A percentile compares a stretch with the other conserved stretches of the same genome.
Conservation (phyloP, 2,329 filamentous ascomycete genomes). For the Rhinocladiella similis region DNA sequence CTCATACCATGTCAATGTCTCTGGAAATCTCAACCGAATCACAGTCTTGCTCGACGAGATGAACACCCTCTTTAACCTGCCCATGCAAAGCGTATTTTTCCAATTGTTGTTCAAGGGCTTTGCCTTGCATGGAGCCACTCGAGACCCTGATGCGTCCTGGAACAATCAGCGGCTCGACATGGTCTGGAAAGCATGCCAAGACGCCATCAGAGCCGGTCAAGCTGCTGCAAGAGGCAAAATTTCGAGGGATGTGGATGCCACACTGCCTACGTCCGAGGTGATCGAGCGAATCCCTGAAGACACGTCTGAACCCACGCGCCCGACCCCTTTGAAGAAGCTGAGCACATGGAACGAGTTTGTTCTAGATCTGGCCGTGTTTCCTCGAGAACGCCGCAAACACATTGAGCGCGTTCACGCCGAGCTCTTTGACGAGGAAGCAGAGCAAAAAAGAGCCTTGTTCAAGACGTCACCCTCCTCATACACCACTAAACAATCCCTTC, state of each 20-base stretch:
- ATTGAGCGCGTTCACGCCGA: constrained; percentile 28
- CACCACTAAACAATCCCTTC: not conserved
- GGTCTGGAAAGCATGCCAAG: constrained; percentile 66
- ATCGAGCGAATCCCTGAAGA: constrained; percentile 12
- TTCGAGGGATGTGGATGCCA: not conserved
- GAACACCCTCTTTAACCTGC: constrained; percentile 63
- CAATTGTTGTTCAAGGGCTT: constrained; percentile 83
- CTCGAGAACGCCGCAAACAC: constrained; percentile 27
- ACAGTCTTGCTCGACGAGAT: constrained; percentile 77
- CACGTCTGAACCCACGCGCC: not conserved
- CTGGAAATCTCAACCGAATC: constrained; percentile 72
- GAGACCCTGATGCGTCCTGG: constrained; percentile 65
- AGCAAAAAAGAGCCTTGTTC: constrained; percentile 8
- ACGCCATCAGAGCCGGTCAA: constrained; percentile 33
- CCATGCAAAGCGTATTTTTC: constrained; percentile 74
- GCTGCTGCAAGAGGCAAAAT: constrained; percentile 2
- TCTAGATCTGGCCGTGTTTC: constrained; percentile 28
- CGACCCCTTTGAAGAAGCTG: constrained; percentile 14
- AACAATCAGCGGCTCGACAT: constrained; percentile 65
- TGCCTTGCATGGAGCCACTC: constrained; percentile 65
- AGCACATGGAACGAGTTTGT: constrained; percentile 29
- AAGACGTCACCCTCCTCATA: constrained; percentile 1
- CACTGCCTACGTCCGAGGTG: constrained; percentile 17
- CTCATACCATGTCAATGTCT: constrained; percentile 66
- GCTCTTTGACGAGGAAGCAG: constrained; percentile 27